Evolutionary conservation across 2,329 filamentous ascomycete genomes (phyloP).

Genomic region (Clonostachys chloroleuca): DNA sequence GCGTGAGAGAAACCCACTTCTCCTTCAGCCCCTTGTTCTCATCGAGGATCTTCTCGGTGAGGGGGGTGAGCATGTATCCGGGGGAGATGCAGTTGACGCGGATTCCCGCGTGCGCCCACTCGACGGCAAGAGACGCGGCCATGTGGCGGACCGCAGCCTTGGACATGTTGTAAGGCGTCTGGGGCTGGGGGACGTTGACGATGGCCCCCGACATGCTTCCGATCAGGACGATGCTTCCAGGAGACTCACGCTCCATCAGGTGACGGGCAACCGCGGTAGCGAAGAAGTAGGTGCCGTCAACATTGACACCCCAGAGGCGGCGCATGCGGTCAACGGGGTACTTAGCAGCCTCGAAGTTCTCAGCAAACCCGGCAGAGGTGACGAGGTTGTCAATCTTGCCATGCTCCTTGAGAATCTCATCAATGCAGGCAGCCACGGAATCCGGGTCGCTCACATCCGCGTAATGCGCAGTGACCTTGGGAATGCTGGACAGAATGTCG

Average conservation of each 20-base stretch:
- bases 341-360: constrained; percentile 88
- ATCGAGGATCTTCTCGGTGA: constrained; percentile 90
- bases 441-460: constrained; percentile 79
- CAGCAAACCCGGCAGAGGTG: constrained; percentile 93
- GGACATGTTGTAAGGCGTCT: constrained; percentile 88
- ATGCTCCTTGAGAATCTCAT: constrained; percentile 54
- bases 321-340: constrained; percentile 90
- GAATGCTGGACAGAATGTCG: constrained; percentile 43
- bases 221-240: constrained; percentile 89
- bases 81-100: constrained; percentile 94
- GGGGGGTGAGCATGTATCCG: constrained; percentile 91
- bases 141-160: constrained; percentile 92
- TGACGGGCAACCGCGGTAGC: constrained; percentile 82
- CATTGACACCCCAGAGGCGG: constrained; percentile 92
- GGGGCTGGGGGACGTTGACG: constrained; percentile 92
- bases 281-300: constrained; percentile 88
- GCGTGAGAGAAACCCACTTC: constrained; percentile 90
- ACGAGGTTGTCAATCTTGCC: constrained; percentile 87
- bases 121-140: constrained; percentile 82
- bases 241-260: constrained; percentile 73
- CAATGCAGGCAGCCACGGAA: constrained; percentile 71
- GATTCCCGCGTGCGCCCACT: constrained; percentile 86
- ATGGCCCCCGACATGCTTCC: constrained; percentile 93
- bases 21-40: constrained; percentile 86
- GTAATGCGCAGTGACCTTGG: constrained; percentile 85